A percentile compares a stretch with the other conserved stretches of the same genome.
These are phyloP conservation scores for Effrenium voratum DNA, from an alignment of 73 alveolate genomes.

Conservation along the genomic window DNA sequence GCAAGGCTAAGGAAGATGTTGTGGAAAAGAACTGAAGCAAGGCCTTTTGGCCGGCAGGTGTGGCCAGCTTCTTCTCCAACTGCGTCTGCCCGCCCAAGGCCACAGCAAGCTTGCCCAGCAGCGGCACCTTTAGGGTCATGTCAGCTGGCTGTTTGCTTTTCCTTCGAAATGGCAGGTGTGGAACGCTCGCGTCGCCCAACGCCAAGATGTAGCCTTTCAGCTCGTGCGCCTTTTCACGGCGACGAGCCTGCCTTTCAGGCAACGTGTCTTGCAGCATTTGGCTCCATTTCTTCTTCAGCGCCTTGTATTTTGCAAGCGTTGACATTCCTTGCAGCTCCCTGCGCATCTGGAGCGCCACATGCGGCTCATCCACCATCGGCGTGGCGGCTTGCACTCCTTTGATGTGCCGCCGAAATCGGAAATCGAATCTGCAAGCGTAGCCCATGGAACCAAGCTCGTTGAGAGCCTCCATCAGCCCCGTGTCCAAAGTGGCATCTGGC, in stretches of 20 bases:
- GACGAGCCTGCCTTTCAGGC: background rate
- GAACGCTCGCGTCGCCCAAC: background rate
- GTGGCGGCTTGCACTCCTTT: background rate
- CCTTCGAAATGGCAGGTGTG: background rate
- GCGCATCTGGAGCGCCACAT: background rate
- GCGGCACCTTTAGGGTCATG: background rate
- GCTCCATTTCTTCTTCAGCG: background rate
- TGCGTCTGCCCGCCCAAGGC: background rate
- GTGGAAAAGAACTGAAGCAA: background rate
- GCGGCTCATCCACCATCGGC: background rate
- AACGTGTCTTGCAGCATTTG: background rate
- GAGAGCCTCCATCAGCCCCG: background rate
- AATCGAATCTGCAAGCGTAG: background rate
- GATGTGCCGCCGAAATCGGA: background rate
- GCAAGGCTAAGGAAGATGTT: background rate
- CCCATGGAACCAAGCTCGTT: background rate
- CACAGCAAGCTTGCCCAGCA: background rate
- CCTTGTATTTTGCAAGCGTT: background rate
- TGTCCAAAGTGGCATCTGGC: background rate
- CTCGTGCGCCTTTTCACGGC: background rate
- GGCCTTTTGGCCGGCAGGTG: background rate
- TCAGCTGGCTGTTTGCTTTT: background rate
- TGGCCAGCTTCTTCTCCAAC: background rate
- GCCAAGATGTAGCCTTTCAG: conserved; percentile 23
- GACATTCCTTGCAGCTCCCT: background rate